phyloP scores from a whole-genome alignment of 345 rosid genomes.

The Corchorus olitorius region DNA sequence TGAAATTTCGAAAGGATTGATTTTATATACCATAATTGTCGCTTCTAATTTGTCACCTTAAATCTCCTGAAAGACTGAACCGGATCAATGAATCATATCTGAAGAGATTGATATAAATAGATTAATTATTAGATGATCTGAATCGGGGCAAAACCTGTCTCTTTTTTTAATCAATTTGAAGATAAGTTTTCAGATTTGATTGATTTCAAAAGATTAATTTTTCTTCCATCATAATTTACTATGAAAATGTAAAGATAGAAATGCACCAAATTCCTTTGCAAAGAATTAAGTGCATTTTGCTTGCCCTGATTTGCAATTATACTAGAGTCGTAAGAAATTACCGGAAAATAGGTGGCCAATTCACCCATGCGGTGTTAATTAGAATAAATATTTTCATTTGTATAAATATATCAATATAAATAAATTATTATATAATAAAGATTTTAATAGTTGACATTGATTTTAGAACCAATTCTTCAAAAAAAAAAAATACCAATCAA shows the following conservation, averaged over 20 bases:
- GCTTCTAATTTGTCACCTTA: background rate
- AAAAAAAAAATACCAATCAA: background rate
- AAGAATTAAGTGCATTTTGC: no score
- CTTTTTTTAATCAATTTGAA: background rate
- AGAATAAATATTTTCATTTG: no score
- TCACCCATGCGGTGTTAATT: no score
- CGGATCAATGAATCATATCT: background rate
- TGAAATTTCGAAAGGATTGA: background rate
- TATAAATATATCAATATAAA: no score
- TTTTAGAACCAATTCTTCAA: conserved; percentile 14
- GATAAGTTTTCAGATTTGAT: background rate
- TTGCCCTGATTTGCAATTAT: no score
- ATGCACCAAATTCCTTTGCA: no score
- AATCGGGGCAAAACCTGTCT: background rate
- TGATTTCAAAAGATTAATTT: background rate
- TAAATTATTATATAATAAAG: no score
- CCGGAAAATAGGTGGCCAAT: no score
- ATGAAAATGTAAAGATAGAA: background rate
- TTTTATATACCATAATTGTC: background rate
- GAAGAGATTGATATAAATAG: background rate
- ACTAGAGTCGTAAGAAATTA: no score
- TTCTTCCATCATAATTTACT: background rate
- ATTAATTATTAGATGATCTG: background rate
- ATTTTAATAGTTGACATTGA: background rate
- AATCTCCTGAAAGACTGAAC: background rate